phyloP scores from a whole-genome alignment of 805 yeast species.

The Clavispora santaluciae region DNA sequence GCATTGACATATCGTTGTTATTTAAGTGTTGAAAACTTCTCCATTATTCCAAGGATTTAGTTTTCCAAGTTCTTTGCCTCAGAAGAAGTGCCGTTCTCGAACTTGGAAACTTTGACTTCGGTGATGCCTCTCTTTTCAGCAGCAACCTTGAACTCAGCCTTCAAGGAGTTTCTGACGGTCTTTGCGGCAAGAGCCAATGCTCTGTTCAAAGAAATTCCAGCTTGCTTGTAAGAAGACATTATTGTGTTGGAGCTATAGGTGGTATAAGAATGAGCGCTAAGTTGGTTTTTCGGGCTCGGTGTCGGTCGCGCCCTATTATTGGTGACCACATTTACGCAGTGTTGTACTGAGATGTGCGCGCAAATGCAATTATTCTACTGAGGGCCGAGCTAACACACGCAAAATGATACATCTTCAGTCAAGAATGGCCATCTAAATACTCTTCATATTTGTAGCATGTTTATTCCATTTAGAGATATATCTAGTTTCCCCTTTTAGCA shows the following conservation, averaged over 20 bases:
- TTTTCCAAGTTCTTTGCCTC: constrained; percentile 36
- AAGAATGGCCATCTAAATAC: background rate
- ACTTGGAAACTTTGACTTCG: constrained; percentile 69
- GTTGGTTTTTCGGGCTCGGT: constrained; percentile 4
- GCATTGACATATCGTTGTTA: constrained; percentile 1
- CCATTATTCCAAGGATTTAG: constrained; percentile 6
- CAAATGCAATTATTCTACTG: background rate
- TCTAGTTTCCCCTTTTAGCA: constrained; percentile 7
- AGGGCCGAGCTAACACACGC: no score
- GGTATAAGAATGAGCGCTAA: constrained; percentile 2
- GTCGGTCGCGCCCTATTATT: constrained; percentile 12
- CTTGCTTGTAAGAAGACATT: constrained; percentile 48
- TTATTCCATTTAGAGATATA: background rate
- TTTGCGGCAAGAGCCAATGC: constrained; percentile 88
- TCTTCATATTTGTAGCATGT: no score
- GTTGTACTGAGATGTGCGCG: constrained; percentile 2
- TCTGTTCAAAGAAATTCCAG: constrained; percentile 64
- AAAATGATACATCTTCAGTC: no score
- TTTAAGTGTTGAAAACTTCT: background rate
- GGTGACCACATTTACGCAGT: constrained; percentile 15
- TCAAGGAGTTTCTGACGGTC: constrained; percentile 81
- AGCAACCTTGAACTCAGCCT: constrained; percentile 74
- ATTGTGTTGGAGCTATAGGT: constrained; percentile 1
- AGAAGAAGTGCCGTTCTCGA: constrained; percentile 60
- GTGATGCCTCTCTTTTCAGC: constrained; percentile 67